A percentile compares a stretch with the other conserved stretches of the same genome.
These are phyloP conservation scores for Phytophthora sp. DNA, from an alignment of 352 stramenopile species.

Conservation along the genomic window DNA sequence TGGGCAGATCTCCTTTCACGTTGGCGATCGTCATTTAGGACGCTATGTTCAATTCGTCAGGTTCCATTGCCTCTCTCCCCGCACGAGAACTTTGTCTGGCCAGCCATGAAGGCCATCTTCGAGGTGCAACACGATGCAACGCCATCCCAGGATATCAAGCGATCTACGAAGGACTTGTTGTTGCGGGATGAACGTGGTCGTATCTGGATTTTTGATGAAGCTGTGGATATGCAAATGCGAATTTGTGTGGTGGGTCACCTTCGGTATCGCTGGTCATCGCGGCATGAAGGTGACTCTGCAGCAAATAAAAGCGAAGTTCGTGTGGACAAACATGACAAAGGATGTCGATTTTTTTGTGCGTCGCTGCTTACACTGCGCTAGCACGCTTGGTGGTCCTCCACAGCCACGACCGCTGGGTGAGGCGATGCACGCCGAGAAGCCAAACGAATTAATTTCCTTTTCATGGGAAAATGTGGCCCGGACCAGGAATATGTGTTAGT, in stretches of 20 bases:
- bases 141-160: not conserved
- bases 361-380: constrained; percentile 21
- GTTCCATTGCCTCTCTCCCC: not conserved
- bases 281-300: constrained; percentile 14
- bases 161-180: not conserved
- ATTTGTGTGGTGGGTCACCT: constrained; percentile 34
- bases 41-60: constrained; percentile 2
- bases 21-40: constrained; percentile 3
- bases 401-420: constrained; percentile 7
- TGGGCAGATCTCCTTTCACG: constrained; percentile 10
- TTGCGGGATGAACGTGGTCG: not conserved
- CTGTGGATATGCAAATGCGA: constrained; percentile 21
- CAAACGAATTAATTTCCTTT: not conserved
- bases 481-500: not conserved
- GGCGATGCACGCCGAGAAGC: not conserved
- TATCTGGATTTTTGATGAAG: constrained; percentile 14
- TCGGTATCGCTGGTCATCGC: constrained; percentile 26
- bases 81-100: constrained; percentile 5
- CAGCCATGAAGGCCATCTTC: not conserved
- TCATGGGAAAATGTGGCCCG: not conserved
- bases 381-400: not conserved
- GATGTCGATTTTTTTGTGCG: constrained; percentile 26
- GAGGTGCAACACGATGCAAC: not conserved
- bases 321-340: constrained; percentile 14
- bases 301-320: constrained; percentile 7